Base-by-base conservation (phyloP, 495 filamentous ascomycete genomes). In the Hypomontagnella submonticulosa region DNA sequence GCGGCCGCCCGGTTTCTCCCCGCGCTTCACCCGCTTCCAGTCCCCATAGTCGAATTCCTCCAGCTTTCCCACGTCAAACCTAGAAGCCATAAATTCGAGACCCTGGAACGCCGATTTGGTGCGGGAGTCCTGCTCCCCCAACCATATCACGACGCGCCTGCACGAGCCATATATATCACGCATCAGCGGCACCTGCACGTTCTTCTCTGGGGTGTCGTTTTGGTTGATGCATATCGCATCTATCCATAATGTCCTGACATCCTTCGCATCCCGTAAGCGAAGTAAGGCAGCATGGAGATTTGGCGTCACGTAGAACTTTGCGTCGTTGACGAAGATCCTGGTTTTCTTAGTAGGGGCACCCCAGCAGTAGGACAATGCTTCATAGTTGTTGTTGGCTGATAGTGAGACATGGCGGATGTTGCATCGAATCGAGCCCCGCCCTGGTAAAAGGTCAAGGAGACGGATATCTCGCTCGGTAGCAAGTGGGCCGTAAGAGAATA, bases 221-320 rank as follows among this genome's bases (percentile, higher is more conserved):
- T 55, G 49, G 18, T 53, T 15, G 36, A 53, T 53, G 10, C 49
- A 53, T 53, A 53, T 53, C 13, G 49, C 49, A 43, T 55, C 51
- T 43, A 55, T 40, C 51, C 51, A 55, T 18, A 43, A 4, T n/a
- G 20, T 55, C 27, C 37, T 55, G 19, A 18, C n/a, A 13, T 42
- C 18, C 38, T 55, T 43, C 9, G 16, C 20, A 33, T 55, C 51
- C 10, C 51, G 51, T 13, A 55, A n/a, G 20, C 51, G 51, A 23
- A 23, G 36, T 15, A 55, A 11, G 3, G 51, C 51, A 10, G 18
- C 51, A 8, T 55, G 38, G 30, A 55, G 38, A 55, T 55, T 55
- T n/a, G 12, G 36, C n/a, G 37, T 43, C 37, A 55, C 51, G 19
- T 42, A 23, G 36, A 55, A 55, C 4, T 55, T 18, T 20, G 37